phyloP scores from a whole-genome alignment of 176 grass and related monocot genomes.

The Raddia guianensis region DNA sequence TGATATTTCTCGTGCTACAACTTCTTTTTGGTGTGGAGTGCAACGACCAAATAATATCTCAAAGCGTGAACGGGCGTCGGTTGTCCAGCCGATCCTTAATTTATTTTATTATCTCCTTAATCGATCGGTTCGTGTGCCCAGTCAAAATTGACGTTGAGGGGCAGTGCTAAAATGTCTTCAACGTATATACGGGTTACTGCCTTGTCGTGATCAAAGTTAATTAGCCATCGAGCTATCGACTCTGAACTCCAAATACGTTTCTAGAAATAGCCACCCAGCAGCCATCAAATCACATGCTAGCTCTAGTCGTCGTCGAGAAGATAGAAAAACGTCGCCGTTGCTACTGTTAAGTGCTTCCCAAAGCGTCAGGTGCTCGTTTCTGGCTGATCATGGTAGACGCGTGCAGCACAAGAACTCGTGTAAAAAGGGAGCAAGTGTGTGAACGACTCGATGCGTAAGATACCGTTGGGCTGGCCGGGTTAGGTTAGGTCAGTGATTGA shows the following conservation, averaged over 20 bases:
- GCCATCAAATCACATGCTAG: constrained; percentile 16
- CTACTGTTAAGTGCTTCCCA: constrained; percentile 16
- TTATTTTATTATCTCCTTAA: too few species aligned
- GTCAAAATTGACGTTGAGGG: too few species aligned
- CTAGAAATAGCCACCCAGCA: background rate
- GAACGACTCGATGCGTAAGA: background rate
- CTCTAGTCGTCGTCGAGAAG: background rate
- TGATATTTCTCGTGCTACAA: too few species aligned
- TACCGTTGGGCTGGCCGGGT: background rate
- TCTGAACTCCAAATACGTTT: background rate
- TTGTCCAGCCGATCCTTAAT: too few species aligned
- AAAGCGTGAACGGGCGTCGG: too few species aligned
- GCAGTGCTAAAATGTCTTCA: too few species aligned
- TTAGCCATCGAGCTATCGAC: background rate
- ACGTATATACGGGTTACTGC: background rate
- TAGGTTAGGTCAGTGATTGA: background rate
- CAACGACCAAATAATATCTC: too few species aligned
- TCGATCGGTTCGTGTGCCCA: too few species aligned
- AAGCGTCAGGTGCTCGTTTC: constrained; percentile 27
- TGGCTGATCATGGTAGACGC: constrained; percentile 28
- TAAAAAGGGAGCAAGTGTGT: constrained; percentile 17
- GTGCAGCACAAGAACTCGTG: constrained; percentile 3
- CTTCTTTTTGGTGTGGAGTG: too few species aligned
- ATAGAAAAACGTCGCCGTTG: constrained; percentile 20
- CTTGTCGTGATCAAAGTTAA: background rate